These are phyloP conservation scores for Vaccinium corymbosum DNA, from an alignment of 148 eudicot genomes.

Conservation along the genomic window DNA sequence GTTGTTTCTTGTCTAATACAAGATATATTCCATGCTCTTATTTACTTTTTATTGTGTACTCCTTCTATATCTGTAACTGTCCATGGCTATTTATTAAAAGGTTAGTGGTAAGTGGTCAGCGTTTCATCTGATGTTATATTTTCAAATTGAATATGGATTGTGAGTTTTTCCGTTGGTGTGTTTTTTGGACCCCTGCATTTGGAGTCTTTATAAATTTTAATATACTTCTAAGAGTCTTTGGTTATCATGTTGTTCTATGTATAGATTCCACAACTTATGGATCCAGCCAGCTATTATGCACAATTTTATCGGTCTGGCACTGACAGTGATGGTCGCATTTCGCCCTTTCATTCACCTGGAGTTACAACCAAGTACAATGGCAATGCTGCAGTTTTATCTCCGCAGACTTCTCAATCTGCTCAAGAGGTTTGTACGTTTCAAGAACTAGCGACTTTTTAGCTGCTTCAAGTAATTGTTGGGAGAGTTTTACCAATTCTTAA, in stretches of 20 bases:
- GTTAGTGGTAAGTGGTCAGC: not conserved
- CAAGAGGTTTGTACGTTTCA: constrained; percentile 51
- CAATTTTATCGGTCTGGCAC: constrained; percentile 61
- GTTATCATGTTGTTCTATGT: not conserved
- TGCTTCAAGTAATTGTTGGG: not conserved
- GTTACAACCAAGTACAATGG: constrained; percentile 54
- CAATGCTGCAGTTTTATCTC: constrained; percentile 43
- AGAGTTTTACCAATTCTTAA: not conserved
- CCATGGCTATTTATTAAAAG: constrained; percentile 10
- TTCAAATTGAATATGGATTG: not conserved
- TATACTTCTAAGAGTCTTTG: not conserved
- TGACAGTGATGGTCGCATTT: constrained; percentile 67
- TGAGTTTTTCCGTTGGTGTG: not conserved
- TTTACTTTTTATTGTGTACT: not conserved
- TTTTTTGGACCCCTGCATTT: not conserved
- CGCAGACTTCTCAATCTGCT: constrained; percentile 54
- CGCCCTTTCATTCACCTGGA: constrained; percentile 61
- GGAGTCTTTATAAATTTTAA: not conserved
- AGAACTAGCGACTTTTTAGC: not conserved
- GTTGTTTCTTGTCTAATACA: not conserved
- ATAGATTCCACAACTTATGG: constrained; percentile 58
- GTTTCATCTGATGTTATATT: not conserved
- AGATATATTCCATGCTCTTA: not conserved
- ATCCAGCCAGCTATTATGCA: constrained; percentile 69
- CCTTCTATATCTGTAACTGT: not conserved